A percentile compares a stretch with the other conserved stretches of the same genome.
Evolutionary conservation across 768 basidiomycete species (phyloP).

Genomic region (Dendrothele bispora): DNA sequence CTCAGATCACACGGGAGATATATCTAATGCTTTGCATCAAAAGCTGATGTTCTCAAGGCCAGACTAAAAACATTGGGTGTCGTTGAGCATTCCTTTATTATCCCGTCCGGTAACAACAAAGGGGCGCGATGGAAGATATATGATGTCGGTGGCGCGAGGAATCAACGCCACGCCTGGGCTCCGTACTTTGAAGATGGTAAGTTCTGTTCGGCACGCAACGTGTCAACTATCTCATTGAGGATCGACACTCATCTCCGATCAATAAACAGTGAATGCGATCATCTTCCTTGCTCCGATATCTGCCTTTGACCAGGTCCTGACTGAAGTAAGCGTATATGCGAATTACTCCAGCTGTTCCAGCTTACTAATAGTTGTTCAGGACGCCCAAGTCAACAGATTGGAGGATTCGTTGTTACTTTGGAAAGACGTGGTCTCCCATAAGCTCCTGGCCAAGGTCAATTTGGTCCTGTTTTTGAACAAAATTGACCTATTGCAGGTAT

Average conservation of each 20-base stretch:
- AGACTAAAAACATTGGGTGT: slow-evolving; percentile 83
- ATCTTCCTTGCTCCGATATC: slow-evolving; percentile 90
- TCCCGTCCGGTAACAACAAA: slow-evolving; percentile 55
- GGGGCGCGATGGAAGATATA: slow-evolving; percentile 80
- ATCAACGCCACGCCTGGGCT: slow-evolving; percentile 84
- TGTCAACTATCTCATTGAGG: slow-evolving; percentile 1
- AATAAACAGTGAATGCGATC: slow-evolving; percentile 70
- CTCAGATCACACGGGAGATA: slow-evolving; percentile 11
- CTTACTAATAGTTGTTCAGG: slow-evolving; percentile 39
- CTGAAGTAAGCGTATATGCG: slow-evolving; percentile 52
- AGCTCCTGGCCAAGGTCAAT: slow-evolving; percentile 69
- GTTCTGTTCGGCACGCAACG: slow-evolving; percentile 16
- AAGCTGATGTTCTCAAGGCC: slow-evolving; percentile 79
- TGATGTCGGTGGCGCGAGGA: slow-evolving; percentile 81
- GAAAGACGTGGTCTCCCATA: slow-evolving; percentile 72
- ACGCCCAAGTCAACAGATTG: slow-evolving; percentile 69
- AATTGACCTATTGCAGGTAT: slow-evolving; percentile 71
- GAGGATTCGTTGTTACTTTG: slow-evolving; percentile 80
- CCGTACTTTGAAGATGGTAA: slow-evolving; percentile 86
- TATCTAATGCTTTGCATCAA: slow-evolving; percentile 11
- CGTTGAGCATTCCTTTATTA: slow-evolving; percentile 72
- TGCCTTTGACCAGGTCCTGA: slow-evolving; percentile 81
- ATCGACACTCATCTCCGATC: slow-evolving; percentile 6
- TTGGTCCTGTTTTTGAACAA: slow-evolving; percentile 85
- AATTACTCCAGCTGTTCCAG: slow-evolving; percentile 7